phyloP scores from a whole-genome alignment of 371 early-diverging fungal species.

The Dichotomocladium elegans region DNA sequence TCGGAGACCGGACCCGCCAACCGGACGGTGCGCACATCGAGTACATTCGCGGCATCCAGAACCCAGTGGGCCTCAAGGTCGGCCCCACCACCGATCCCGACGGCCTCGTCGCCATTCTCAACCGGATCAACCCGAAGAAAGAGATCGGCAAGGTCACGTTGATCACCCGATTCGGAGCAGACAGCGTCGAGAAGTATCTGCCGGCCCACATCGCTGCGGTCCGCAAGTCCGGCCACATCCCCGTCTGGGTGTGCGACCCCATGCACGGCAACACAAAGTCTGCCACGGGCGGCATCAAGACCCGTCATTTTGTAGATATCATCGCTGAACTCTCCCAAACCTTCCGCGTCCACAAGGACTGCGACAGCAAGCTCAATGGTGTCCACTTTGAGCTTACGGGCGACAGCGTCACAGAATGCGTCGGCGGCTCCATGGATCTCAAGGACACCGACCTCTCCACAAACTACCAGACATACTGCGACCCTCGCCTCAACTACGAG shows the following conservation, averaged over 20 bases:
- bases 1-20: conserved; percentile 96
- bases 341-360: conserved; percentile 77
- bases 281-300: conserved; percentile 80
- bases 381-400: conserved; percentile 98
- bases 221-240: conserved; percentile 75
- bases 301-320: conserved; percentile 86
- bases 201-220: conserved; percentile 91
- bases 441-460: conserved; percentile 70
- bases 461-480: conserved; percentile 95
- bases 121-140: conserved; percentile 82
- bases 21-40: conserved; percentile 94
- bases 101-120: conserved; percentile 75
- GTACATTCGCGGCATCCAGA: conserved; percentile 91
- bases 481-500: conserved; percentile 92
- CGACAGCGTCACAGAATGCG: conserved; percentile 90
- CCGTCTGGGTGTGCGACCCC: conserved; percentile 96
- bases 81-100: conserved; percentile 89
- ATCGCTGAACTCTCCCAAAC: conserved; percentile 74
- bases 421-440: conserved; percentile 95
- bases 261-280: conserved; percentile 97
- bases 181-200: conserved; percentile 75
- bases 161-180: conserved; percentile 92
- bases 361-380: conserved; percentile 79
- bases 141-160: conserved; percentile 91
- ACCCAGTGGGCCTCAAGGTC: conserved; percentile 96